These are phyloP conservation scores for Coniochaeta pulveracea DNA, from an alignment of 2,329 filamentous ascomycete species.

Conservation along the genomic window DNA sequence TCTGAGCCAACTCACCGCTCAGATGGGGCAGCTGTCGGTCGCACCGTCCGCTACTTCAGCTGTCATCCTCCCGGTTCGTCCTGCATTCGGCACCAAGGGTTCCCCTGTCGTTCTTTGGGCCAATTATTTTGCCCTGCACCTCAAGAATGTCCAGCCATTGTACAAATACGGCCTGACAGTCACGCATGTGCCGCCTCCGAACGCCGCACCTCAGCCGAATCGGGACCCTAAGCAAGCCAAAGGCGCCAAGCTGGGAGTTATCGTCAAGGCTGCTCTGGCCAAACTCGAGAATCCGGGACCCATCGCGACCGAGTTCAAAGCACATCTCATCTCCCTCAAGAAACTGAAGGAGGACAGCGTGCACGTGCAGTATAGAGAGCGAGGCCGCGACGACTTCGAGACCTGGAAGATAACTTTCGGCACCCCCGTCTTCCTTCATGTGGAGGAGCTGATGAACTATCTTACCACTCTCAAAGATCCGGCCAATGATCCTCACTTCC, in stretches of 20 bases:
- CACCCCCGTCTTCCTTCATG: constrained; percentile 23
- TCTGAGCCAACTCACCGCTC: constrained; percentile 16
- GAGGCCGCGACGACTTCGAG: constrained; percentile 18
- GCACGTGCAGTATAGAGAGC: constrained; percentile 22
- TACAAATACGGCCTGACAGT: constrained; percentile 35
- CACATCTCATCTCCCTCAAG: constrained; percentile 28
- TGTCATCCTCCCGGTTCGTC: constrained; percentile 31
- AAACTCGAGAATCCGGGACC: constrained; percentile 20
- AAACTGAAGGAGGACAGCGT: constrained; percentile 23
- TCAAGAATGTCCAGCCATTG: constrained; percentile 21
- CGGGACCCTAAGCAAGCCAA: constrained; percentile 9
- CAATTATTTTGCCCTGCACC: constrained; percentile 38
- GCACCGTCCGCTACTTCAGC: background rate
- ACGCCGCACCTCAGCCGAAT: constrained; percentile 1
- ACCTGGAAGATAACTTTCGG: constrained; percentile 29
- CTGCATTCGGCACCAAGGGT: constrained; percentile 35
- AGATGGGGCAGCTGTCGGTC: constrained; percentile 24
- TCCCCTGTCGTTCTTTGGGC: constrained; percentile 33
- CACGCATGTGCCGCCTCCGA: constrained; percentile 9
- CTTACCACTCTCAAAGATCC: constrained; percentile 28
- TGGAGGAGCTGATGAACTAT: constrained; percentile 32
- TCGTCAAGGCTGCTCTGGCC: constrained; percentile 26
- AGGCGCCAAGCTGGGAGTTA: constrained; percentile 25
- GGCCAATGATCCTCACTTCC: constrained; percentile 26
- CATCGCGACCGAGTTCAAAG: constrained; percentile 39